Evolutionary conservation across 805 yeast species (phyloP).

Genomic region (Yarrowia divulgata): DNA sequence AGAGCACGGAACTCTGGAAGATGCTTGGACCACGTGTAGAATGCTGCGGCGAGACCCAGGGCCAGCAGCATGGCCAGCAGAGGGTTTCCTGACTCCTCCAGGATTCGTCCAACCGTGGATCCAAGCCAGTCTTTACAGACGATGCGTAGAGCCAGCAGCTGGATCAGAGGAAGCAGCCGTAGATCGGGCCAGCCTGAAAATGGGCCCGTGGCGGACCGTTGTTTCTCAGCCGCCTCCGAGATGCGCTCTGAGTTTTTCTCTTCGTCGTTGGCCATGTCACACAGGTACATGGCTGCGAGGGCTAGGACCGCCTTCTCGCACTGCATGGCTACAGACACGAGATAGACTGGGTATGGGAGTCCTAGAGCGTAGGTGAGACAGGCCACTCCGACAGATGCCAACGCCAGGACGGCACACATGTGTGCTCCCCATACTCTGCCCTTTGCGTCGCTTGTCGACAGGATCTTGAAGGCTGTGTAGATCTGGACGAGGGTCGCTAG

Average conservation of each 20-base stretch:
- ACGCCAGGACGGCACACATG: slow-evolving; percentile 1
- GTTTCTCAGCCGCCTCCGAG: slow-evolving; percentile 5
- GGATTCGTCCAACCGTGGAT: slow-evolving; percentile 16
- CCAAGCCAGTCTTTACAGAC: slow-evolving; percentile 33
- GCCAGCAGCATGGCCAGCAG: slow-evolving; percentile 23
- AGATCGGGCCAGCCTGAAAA: slow-evolving; percentile 16
- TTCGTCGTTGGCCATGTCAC: slow-evolving; percentile 26
- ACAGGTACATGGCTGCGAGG: slow-evolving; percentile 21
- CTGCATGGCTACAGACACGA: slow-evolving; percentile 18
- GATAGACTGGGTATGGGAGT: slow-evolving; percentile 21
- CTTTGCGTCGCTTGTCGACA: slow-evolving; percentile 2
- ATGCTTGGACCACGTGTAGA: slow-evolving; percentile 14
- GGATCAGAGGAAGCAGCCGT: slow-evolving; percentile 9
- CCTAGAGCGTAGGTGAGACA: slow-evolving; percentile 4
- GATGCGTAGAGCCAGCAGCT: slow-evolving; percentile 15
- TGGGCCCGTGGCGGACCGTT: not conserved
- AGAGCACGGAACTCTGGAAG: slow-evolving; percentile 24
- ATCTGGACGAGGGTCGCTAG: slow-evolving; percentile 27
- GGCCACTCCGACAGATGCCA: not conserved
- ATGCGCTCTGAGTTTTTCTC: slow-evolving; percentile 13
- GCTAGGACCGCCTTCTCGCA: slow-evolving; percentile 24
- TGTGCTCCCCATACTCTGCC: slow-evolving; percentile 20
- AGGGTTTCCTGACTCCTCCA: slow-evolving; percentile 17
- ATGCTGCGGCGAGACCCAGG: not conserved
- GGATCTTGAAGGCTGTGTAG: slow-evolving; percentile 20